Conservation (phyloP, 345 rosid genomes). For the Corchorus capsularis region DNA sequence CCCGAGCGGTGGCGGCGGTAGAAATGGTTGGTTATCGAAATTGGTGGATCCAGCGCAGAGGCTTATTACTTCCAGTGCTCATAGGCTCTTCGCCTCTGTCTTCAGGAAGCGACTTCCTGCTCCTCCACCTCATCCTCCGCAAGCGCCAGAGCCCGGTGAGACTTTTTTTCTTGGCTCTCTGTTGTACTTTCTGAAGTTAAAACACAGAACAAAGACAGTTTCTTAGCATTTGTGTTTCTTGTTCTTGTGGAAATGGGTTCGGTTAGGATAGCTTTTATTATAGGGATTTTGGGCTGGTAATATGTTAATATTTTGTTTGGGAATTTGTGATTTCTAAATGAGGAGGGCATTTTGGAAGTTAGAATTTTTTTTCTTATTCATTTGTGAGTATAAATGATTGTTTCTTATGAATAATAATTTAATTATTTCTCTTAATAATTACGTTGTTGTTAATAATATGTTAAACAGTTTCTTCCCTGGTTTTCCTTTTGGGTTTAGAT, state of each 20-base stretch:
- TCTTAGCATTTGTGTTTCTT: not conserved
- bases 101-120: slow-evolving; percentile 75
- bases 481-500: not conserved
- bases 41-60: slow-evolving; percentile 91
- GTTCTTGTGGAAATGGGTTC: not conserved
- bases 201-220: not conserved
- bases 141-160: slow-evolving; percentile 47
- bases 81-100: slow-evolving; percentile 67
- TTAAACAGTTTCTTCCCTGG: not conserved
- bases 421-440: not conserved
- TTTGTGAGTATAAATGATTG: not conserved
- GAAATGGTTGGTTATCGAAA: slow-evolving; percentile 78
- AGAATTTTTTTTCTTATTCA: not conserved
- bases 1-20: slow-evolving; percentile 32
- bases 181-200: not conserved
- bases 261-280: not conserved
- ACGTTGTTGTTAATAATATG: not conserved
- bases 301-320: not conserved
- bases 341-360: not conserved
- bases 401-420: not conserved
- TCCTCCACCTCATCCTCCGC: slow-evolving; percentile 36
- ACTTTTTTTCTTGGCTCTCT: not conserved
- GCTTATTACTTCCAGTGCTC: slow-evolving; percentile 75
- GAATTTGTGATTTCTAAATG: not conserved
- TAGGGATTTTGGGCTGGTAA: not conserved